These are phyloP conservation scores for Camellia sinensis DNA, from an alignment of 148 eudicot species.

Conservation along the genomic window DNA sequence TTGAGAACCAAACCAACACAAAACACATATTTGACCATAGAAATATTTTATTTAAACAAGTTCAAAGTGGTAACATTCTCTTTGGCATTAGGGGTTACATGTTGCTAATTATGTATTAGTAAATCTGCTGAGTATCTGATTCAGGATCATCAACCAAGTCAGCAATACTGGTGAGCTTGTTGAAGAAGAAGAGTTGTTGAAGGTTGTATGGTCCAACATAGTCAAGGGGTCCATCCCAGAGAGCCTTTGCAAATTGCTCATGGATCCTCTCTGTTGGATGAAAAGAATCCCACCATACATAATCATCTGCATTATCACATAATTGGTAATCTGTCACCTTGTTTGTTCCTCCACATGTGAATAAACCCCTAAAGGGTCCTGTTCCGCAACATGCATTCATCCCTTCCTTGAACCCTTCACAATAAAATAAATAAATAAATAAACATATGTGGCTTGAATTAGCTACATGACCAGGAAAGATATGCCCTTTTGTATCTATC, in stretches of 20 bases:
- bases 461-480: no score
- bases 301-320: conserved; percentile 22
- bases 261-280: conserved; percentile 34
- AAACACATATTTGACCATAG: no score
- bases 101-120: background rate
- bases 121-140: background rate
- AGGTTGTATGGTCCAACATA: conserved; percentile 27
- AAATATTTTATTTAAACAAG: no score
- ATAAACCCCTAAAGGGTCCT: conserved; percentile 28
- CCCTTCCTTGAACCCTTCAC: conserved; percentile 31
- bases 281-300: conserved; percentile 34
- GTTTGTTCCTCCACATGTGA: conserved; percentile 34
- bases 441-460: background rate
- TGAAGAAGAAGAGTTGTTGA: conserved; percentile 2
- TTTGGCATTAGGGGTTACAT: no score
- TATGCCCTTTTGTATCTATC: no score
- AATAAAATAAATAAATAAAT: no score
- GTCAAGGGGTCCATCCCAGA: conserved; percentile 24
- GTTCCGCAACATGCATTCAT: conserved; percentile 33
- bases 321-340: conserved; percentile 17
- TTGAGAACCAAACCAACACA: no score
- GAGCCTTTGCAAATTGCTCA: conserved; percentile 23
- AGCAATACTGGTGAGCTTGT: conserved; percentile 1
- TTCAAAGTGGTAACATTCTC: no score
- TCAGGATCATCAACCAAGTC: background rate